Evolutionary conservation across 768 basidiomycete species (phyloP), one percentile per base, ranked within the genome.

Genomic region (Phanerodontia chrysosporium): DNA sequence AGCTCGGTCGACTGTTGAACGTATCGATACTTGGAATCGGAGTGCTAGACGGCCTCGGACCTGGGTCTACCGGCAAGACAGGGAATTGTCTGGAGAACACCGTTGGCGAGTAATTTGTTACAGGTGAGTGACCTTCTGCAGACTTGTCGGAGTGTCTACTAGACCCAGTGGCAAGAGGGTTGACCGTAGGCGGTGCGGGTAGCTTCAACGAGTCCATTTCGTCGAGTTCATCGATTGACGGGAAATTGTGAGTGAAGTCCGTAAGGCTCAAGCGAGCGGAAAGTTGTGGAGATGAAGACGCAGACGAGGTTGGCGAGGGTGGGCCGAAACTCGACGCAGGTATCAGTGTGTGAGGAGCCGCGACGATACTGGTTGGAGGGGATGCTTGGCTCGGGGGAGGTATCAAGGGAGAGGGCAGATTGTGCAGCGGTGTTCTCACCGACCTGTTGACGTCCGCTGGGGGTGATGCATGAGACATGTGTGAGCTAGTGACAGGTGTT

Each of bases 211-310:
- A 69, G 13, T 78, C 75, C 56, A 76, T 72, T 67, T 85, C 84
- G 60, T 90, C 83, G 28, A 92, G 73, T 67, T 91, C 88, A 66
- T 89, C 84, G 64, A 92, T 88, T 9, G 89, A 80, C 0, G 90
- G 90, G 62, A 92, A 92, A n/a, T 80, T 70, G 51, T 82, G 80
- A 4, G 80, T 72, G 65, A 90, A 90, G 32, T 83, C 84, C 8
- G 80, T 74, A n/a, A 85, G 62, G 39, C 78, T 75, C 9, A 70
- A 60, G 57, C 70, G 75, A 24, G 44, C n/a, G 36, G 68, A 64
- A 59, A 70, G 68, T 29, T 72, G 80, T 3, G 85, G 84, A 10
- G 85, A 86, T 2, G 87, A 84, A 14, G 87, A 84, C 16, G 83
- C 78, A 1, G 87, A 86, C 9, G 88, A 85, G 1, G 82, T 77